These are phyloP conservation scores for Lipomyces spencermartinsiae DNA, from an alignment of 805 yeast species.

Conservation along the genomic window DNA sequence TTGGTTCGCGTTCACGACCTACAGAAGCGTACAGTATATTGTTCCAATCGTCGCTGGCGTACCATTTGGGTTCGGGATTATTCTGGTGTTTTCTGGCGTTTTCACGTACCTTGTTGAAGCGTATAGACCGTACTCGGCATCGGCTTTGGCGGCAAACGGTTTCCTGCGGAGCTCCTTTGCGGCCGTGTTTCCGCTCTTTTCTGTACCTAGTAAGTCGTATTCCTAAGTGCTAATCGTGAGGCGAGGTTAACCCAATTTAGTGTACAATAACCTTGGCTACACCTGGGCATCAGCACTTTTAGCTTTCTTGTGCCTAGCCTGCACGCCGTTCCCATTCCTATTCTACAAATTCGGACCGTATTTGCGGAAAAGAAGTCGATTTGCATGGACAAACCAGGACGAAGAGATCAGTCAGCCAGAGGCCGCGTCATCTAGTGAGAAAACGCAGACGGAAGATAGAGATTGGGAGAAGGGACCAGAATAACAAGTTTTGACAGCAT, in stretches of 20 bases:
- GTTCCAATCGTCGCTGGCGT: conserved; percentile 66
- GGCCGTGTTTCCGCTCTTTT: conserved; percentile 56
- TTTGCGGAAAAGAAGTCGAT: conserved; percentile 30
- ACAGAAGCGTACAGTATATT: conserved; percentile 55
- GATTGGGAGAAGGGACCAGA: neutral
- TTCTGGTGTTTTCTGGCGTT: conserved; percentile 50
- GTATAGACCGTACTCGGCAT: conserved; percentile 61
- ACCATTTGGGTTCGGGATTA: conserved; percentile 48
- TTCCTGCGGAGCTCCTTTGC: conserved; percentile 56
- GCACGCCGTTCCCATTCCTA: conserved; percentile 38
- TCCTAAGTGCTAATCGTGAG: conserved; percentile 52
- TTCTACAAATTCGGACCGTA: conserved; percentile 36
- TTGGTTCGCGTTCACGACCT: conserved; percentile 61
- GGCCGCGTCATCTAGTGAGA: neutral
- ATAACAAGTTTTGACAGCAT: neutral
- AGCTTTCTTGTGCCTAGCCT: conserved; percentile 31
- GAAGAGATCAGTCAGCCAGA: neutral
- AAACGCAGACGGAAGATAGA: neutral
- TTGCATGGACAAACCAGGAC: conserved; percentile 26
- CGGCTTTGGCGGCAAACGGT: conserved; percentile 83
- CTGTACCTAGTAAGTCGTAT: conserved; percentile 49
- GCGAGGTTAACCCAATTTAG: conserved; percentile 48
- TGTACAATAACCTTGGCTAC: conserved; percentile 62
- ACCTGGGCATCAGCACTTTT: conserved; percentile 62
- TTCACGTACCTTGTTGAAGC: conserved; percentile 52